These are phyloP conservation scores for Hyphopichia homilentoma DNA, from an alignment of 805 yeast species.

Conservation along the genomic window DNA sequence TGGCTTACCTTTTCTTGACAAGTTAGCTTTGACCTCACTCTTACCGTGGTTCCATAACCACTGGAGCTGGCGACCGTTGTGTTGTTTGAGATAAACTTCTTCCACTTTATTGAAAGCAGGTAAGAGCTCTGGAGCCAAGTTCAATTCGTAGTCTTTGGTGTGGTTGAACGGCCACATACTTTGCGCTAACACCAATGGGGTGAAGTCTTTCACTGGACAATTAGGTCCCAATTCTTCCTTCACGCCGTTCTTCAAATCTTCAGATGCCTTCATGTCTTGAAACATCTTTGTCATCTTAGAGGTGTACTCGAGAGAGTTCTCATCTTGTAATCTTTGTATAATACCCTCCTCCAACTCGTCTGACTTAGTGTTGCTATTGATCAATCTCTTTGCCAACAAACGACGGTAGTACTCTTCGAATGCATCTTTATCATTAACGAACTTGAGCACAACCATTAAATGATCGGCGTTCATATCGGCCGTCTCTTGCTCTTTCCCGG, in stretches of 20 bases:
- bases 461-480: conserved; percentile 81
- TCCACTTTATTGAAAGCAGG: conserved; percentile 65
- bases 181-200: conserved; percentile 78
- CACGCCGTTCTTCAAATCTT: conserved; percentile 63
- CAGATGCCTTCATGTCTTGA: conserved; percentile 83
- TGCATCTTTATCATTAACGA: conserved; percentile 89
- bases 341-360: conserved; percentile 83
- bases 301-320: conserved; percentile 89
- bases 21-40: conserved; percentile 85
- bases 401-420: conserved; percentile 93
- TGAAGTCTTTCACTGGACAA: conserved; percentile 45
- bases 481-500: conserved; percentile 63
- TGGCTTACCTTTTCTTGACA: conserved; percentile 75
- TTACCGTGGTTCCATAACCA: conserved; percentile 97
- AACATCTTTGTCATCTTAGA: conserved; percentile 94
- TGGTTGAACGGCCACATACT: conserved; percentile 81
- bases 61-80: conserved; percentile 81
- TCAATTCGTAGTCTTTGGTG: conserved; percentile 36
- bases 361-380: conserved; percentile 79
- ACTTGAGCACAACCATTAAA: conserved; percentile 81
- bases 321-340: conserved; percentile 81
- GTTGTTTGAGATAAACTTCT: conserved; percentile 66
- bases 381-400: conserved; percentile 81
- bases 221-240: conserved; percentile 35
- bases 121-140: conserved; percentile 64